Evolutionary conservation across 83 land plant genomes (phyloP).

Genomic region (Diphasiastrum complanatum): DNA sequence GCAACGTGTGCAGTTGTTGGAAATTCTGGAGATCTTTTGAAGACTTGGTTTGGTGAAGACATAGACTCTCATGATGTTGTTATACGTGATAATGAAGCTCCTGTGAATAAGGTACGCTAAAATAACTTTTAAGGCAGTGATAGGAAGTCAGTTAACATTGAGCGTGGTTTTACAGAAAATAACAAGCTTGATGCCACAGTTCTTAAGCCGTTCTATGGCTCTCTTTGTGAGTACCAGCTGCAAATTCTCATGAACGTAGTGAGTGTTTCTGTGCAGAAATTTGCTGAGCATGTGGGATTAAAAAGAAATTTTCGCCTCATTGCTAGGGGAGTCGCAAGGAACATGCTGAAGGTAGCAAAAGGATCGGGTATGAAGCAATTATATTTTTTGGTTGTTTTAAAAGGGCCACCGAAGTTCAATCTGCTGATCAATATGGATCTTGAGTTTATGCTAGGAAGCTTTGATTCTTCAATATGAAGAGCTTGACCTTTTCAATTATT

Average conservation of each 20-base stretch:
- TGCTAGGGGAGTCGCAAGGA: constrained; percentile 87
- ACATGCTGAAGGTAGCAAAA: constrained; percentile 65
- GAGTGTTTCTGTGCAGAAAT: too few species aligned
- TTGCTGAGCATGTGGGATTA: constrained; percentile 84
- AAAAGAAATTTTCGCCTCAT: constrained; percentile 86
- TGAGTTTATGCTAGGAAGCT: too few species aligned
- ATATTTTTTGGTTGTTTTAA: background rate
- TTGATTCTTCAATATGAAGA: too few species aligned
- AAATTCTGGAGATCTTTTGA: constrained; percentile 87
- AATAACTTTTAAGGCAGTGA: background rate
- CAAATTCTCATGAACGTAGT: too few species aligned
- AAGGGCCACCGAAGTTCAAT: background rate
- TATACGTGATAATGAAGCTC: constrained; percentile 94
- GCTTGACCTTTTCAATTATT: too few species aligned
- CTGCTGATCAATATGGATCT: too few species aligned
- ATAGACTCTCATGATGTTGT: constrained; percentile 92
- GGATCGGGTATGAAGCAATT: constrained; percentile 60
- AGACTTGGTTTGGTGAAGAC: constrained; percentile 73
- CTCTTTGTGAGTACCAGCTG: too few species aligned
- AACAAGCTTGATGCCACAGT: too few species aligned
- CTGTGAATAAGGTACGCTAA: constrained; percentile 68
- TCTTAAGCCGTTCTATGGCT: too few species aligned
- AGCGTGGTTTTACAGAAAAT: too few species aligned
- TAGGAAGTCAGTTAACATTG: background rate
- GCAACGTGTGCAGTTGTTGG: constrained; percentile 89